Evolutionary conservation across 441 rosid species (phyloP).

Genomic region (Gossypium laxum): DNA sequence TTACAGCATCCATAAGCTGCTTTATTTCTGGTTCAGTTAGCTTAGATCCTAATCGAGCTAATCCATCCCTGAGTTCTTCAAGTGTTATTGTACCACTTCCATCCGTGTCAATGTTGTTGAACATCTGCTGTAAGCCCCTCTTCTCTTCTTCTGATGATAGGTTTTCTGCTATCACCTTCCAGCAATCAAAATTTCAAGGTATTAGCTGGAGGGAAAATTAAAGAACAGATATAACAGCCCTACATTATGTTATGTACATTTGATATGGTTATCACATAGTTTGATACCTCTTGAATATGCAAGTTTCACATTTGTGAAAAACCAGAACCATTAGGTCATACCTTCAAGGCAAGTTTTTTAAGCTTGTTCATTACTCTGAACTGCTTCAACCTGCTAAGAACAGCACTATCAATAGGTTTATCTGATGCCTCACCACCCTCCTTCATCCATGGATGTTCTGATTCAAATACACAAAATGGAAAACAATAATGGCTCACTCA

Average conservation of each 20-base stretch:
- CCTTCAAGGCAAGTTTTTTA: slow-evolving; percentile 81
- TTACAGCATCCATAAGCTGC: slow-evolving; percentile 88
- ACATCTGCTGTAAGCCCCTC: slow-evolving; percentile 71
- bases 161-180: slow-evolving; percentile 69
- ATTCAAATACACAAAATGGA: slow-evolving; percentile 13
- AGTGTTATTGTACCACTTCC: slow-evolving; percentile 64
- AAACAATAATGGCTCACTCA: neutral
- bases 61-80: slow-evolving; percentile 59
- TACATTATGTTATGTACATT: neutral
- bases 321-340: slow-evolving; percentile 6
- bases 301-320: neutral
- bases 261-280: neutral
- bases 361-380: slow-evolving; percentile 84
- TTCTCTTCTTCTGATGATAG: slow-evolving; percentile 65
- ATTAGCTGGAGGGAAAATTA: neutral
- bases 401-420: slow-evolving; percentile 66
- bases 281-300: neutral
- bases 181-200: neutral
- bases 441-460: slow-evolving; percentile 82
- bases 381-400: slow-evolving; percentile 67
- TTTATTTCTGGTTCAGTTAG: slow-evolving; percentile 56
- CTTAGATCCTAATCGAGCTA: slow-evolving; percentile 69
- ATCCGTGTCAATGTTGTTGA: slow-evolving; percentile 83
- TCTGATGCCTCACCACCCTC: slow-evolving; percentile 32
- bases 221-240: neutral